Percentiles rank a stretch among this genome's conserved stretches.
phyloP scores from a whole-genome alignment of 2,329 filamentous ascomycete species.

The Neonectria ditissima region DNA sequence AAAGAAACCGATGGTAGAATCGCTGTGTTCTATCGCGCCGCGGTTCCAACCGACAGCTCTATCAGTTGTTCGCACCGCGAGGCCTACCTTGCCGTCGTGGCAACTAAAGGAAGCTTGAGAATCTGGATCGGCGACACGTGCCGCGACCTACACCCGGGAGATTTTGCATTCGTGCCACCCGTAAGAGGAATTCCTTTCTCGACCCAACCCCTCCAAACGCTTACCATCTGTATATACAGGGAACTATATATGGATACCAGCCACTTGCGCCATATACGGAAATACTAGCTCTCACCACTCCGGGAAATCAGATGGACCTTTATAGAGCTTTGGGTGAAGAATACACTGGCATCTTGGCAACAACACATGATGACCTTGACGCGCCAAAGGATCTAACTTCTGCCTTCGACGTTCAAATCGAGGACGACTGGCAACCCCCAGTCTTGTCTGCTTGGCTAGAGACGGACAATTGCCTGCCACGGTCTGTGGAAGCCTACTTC shows the following conservation, averaged over 20 bases:
- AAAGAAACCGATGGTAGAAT: neutral
- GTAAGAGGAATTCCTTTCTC: neutral
- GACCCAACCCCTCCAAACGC: neutral
- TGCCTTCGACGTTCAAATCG: neutral
- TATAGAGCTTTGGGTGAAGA: constrained; percentile 3
- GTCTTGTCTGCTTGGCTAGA: constrained; percentile 2
- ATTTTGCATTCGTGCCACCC: constrained; percentile 13
- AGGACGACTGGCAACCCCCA: neutral
- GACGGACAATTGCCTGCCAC: neutral
- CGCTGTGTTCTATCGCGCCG: neutral
- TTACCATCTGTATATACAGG: neutral
- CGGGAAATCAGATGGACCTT: neutral
- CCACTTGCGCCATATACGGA: constrained; percentile 14
- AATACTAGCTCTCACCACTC: constrained; percentile 1
- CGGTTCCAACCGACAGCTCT: neutral
- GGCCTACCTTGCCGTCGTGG: constrained; percentile 9
- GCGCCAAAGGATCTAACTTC: neutral
- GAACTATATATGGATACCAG: constrained; percentile 10
- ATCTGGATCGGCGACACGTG: neutral
- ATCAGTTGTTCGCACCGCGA: neutral
- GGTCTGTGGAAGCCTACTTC: neutral
- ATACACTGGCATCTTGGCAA: neutral
- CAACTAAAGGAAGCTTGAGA: constrained; percentile 8
- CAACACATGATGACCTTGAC: neutral
- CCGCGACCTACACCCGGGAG: constrained; percentile 12